Evolutionary conservation across 176 grass and related monocot species (phyloP), one percentile per base, ranked within the genome.

Genomic region (Oryza glaberrima): DNA sequence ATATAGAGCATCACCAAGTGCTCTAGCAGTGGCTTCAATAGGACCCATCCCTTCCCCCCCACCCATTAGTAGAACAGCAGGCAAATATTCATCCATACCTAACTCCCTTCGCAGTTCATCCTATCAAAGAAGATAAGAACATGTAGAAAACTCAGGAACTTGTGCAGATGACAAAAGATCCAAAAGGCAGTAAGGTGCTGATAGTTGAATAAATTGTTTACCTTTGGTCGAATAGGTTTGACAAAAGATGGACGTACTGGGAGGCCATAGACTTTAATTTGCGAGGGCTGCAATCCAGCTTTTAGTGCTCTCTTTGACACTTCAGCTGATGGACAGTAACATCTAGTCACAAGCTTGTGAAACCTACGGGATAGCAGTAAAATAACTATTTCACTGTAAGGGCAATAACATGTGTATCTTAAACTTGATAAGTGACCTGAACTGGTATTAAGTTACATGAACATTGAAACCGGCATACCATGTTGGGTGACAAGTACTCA

Each of bases 1-100:
- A 78, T 87, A 99, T 64, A 99, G 61, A 86, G 73, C 51, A 86
- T 96, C 86, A 78, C 79, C 76, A 61, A 99, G 96, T 15, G 91
- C 91, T 72, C 78, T 91, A 84, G 96, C 96, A 41, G 96, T 96
- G 56, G 91, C 93, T 84, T 99, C 96, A 86, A 99, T 99, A 81
- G 96, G 96, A 52, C 96, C 96, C 96, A 99, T 99, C 35, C 96
- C 96, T 94, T 99, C 96, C 36, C 96, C 96, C 48, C 96, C 96
- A 75, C 96, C 96, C 93, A 99, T 99, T 66, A 99, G 83, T 73
- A 99, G 67, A 80, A 94, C 96, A 73, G 91, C 84, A 64, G 93
- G 96, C 19, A 99, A 84, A 86, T 89, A 80, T 85, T 94, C 96
- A 92, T 99, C 91, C 91, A 99, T 94, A 38, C 93, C 90, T 83